phyloP scores from a whole-genome alignment of 2,329 filamentous ascomycete species.

The Scedosporium dehoogii region DNA sequence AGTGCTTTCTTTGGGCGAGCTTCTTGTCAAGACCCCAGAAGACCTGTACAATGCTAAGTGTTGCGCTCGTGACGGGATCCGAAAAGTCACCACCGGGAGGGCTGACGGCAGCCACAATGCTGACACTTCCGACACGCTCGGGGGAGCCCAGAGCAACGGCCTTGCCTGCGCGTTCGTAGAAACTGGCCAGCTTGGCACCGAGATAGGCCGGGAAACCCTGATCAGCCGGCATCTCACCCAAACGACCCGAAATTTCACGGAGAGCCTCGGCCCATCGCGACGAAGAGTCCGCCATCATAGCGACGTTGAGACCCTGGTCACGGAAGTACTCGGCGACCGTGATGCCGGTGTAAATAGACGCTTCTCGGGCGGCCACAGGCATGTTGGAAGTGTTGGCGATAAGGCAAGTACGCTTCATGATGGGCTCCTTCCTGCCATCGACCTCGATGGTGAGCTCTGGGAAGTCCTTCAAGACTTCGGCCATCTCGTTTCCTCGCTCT shows the following conservation, averaged over 20 bases:
- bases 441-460: slow-evolving; percentile 93
- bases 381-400: slow-evolving; percentile 99
- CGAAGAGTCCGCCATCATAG: slow-evolving; percentile 99
- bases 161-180: slow-evolving; percentile 96
- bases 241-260: slow-evolving; percentile 95
- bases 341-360: slow-evolving; percentile 96
- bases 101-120: slow-evolving; percentile 94
- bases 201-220: slow-evolving; percentile 99
- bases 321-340: slow-evolving; percentile 95
- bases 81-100: slow-evolving; percentile 98
- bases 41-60: slow-evolving; percentile 94
- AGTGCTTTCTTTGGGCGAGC: slow-evolving; percentile 96
- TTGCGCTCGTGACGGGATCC: slow-evolving; percentile 89
- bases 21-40: slow-evolving; percentile 99
- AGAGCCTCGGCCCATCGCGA: slow-evolving; percentile 98
- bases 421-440: slow-evolving; percentile 89
- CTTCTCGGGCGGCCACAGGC: slow-evolving; percentile 96
- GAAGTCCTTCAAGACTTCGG: slow-evolving; percentile 99
- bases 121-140: slow-evolving; percentile 82
- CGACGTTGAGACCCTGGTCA: slow-evolving; percentile 92
- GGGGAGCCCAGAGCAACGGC: slow-evolving; percentile 80
- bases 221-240: slow-evolving; percentile 99
- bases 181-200: slow-evolving; percentile 91
- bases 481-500: slow-evolving; percentile 98
- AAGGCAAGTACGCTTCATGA: slow-evolving; percentile 98